Base-by-base conservation (phyloP, 768 basidiomycete genomes). In the Hydnomerulius pinastri region DNA sequence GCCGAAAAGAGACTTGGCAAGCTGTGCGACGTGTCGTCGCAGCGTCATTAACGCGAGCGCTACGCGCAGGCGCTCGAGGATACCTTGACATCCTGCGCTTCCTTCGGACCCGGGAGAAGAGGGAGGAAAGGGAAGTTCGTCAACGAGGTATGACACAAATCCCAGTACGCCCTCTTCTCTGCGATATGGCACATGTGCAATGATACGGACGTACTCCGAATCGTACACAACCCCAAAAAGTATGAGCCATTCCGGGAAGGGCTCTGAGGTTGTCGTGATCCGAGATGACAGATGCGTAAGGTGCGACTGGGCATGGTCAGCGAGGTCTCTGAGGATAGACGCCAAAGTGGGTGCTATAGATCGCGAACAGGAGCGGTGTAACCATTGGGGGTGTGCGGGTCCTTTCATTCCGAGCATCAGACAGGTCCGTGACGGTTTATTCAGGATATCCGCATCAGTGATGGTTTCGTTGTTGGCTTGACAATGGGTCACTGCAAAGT, bases 171-270 rank as follows among this genome's bases (percentile, higher is more conserved):
- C 47, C 41, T 21, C 33, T 29, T 41, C 29, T 40, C 36, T 11
- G 43, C 23, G 48, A 41, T n/a, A 41, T 11, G 64, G 65, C 30
- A 66, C 28, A 30, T 53, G 57, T 3, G 60, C 65, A 30, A 62
- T 18, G 35, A 66, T 50, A 15, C 53, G 55, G n/a, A 62, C 20
- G 20, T 32, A 54, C 39, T 48, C 53, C 0, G 35, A 18, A 23
- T 60, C 63, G 17, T 55, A 65, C n/a, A 54, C 6, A 40, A 67
- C 55, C 13, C 60, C 60, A 27, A 67, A 65, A 9, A 62, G 39
- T 0, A 65, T 43, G 21, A 66, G 36, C 65, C 64, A 62, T 38
- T 67, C 63, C 12, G 64, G 64, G 43, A 60, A 55, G 37, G 48
- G 17, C 36, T 27, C 25, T 1, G 39, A 23, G 33, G 21, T 32